Percentiles rank a stretch among this genome's conserved stretches.
Conservation (phyloP, 2,329 filamentous ascomycete genomes). For the Aspergillus brunneoviolaceus region DNA sequence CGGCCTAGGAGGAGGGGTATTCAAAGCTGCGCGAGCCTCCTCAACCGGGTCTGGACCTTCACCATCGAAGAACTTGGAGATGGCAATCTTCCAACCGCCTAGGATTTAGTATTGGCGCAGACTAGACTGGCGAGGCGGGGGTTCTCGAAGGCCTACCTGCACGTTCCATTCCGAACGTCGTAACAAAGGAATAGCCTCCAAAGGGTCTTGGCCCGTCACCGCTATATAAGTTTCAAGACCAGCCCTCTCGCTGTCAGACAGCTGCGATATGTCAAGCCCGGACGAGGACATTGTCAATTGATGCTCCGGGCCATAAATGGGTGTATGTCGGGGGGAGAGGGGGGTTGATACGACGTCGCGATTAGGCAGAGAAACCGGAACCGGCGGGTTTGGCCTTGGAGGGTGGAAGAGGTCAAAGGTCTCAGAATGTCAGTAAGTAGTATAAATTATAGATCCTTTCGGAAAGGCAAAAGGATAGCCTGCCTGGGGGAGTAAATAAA, state of each 20-base stretch:
- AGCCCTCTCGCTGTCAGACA: slow-evolving; percentile 75
- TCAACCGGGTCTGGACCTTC: slow-evolving; percentile 80
- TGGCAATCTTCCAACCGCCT: slow-evolving; percentile 68
- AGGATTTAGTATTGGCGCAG: not conserved
- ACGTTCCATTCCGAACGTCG: slow-evolving; percentile 94
- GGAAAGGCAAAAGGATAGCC: too few relatives aligned
- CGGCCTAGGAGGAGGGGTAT: slow-evolving; percentile 60
- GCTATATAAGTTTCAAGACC: slow-evolving; percentile 84
- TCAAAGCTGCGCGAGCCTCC: slow-evolving; percentile 67
- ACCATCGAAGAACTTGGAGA: slow-evolving; percentile 96
- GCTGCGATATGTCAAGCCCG: slow-evolving; percentile 58
- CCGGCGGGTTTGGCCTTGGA: not conserved
- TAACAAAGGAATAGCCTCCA: slow-evolving; percentile 75
- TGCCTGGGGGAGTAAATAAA: not conserved
- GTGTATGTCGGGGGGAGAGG: not conserved
- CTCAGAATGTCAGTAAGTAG: too few relatives aligned
- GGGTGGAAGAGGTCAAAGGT: too few relatives aligned
- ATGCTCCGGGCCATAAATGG: slow-evolving; percentile 24
- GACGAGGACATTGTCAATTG: slow-evolving; percentile 48
- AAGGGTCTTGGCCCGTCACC: slow-evolving; percentile 78
- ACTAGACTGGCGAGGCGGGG: too few relatives aligned
- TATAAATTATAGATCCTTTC: too few relatives aligned
- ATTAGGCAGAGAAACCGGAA: not conserved
- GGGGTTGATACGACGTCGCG: not conserved
- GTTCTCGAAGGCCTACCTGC: slow-evolving; percentile 54